A percentile compares a stretch with the other conserved stretches of the same genome.
Conservation (phyloP, 345 rosid genomes). For the Citrus medica region DNA sequence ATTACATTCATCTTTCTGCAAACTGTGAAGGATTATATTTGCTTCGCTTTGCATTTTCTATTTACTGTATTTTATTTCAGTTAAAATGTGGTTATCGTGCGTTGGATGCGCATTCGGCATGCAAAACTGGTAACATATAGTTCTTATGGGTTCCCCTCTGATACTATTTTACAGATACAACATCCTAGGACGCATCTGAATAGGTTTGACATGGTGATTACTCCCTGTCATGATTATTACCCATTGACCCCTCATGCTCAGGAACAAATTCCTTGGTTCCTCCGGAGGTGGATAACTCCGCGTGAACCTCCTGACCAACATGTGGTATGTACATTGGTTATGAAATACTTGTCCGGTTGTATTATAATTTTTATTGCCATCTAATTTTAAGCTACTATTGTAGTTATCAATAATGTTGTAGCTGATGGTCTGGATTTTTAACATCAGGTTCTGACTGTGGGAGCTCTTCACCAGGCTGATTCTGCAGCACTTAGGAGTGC, state of each 20-base stretch:
- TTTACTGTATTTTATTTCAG: neutral
- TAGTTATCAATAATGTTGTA: neutral
- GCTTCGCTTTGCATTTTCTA: neutral
- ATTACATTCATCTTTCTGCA: neutral
- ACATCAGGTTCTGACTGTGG: slow-evolving; percentile 72
- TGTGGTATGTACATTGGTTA: slow-evolving; percentile 58
- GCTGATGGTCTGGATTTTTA: slow-evolving; percentile 23
- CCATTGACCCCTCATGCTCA: slow-evolving; percentile 71
- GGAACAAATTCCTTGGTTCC: slow-evolving; percentile 66
- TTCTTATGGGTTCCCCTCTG: slow-evolving; percentile 2
- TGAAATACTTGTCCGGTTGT: slow-evolving; percentile 8
- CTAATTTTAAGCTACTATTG: neutral
- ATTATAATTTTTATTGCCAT: neutral
- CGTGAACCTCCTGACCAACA: slow-evolving; percentile 64
- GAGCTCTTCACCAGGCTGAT: slow-evolving; percentile 87
- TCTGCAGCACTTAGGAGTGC: slow-evolving; percentile 60
- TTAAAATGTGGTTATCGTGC: neutral
- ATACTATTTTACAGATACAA: slow-evolving; percentile 59
- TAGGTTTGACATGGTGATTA: slow-evolving; percentile 84
- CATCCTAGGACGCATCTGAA: slow-evolving; percentile 75
- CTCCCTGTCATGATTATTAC: slow-evolving; percentile 88
- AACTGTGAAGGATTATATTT: neutral
- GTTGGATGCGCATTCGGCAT: neutral
- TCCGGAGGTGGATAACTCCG: slow-evolving; percentile 77
- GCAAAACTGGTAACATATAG: neutral